These are phyloP conservation scores for Colletotrichum graminicola DNA, from an alignment of 2,329 filamentous ascomycete species.

Conservation along the genomic window DNA sequence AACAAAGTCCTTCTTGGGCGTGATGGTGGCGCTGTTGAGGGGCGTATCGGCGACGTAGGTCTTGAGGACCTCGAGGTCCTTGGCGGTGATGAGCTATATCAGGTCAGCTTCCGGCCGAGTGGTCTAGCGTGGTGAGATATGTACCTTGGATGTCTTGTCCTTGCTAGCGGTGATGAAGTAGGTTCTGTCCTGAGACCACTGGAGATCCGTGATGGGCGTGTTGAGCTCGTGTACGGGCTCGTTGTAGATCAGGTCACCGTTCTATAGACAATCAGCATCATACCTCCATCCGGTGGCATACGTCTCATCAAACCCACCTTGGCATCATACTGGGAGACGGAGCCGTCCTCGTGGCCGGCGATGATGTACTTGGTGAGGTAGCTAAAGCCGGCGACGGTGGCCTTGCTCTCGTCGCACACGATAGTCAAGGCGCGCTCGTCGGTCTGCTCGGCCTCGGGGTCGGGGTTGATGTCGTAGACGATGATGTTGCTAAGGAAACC, in stretches of 20 bases:
- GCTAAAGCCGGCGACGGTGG: constrained; percentile 97
- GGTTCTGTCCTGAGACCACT: constrained; percentile 93
- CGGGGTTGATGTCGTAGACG: constrained; percentile 88
- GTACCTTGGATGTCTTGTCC: constrained; percentile 94
- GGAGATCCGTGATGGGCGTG: constrained; percentile 87
- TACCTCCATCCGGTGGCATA: background rate
- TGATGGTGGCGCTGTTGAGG: constrained; percentile 95
- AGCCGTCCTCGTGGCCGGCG: constrained; percentile 96
- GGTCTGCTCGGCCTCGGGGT: constrained; percentile 84
- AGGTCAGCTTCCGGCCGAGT: constrained; percentile 16
- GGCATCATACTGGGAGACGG: constrained; percentile 88
- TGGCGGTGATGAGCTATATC: constrained; percentile 79
- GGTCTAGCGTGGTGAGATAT: background rate
- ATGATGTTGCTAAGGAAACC: constrained; percentile 95
- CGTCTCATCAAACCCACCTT: constrained; percentile 69
- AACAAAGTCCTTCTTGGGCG: constrained; percentile 96
- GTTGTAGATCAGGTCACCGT: constrained; percentile 84
- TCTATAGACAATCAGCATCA: constrained; percentile 57
- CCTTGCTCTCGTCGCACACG: constrained; percentile 95
- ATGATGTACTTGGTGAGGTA: constrained; percentile 97
- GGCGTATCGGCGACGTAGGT: constrained; percentile 93
- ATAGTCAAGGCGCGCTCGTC: constrained; percentile 88
- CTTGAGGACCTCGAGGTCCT: constrained; percentile 92
- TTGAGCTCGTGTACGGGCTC: constrained; percentile 88
- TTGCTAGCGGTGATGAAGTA: constrained; percentile 99